These are phyloP conservation scores for Petunia hybrid DNA, from an alignment of 305 asterid species.

Conservation along the genomic window DNA sequence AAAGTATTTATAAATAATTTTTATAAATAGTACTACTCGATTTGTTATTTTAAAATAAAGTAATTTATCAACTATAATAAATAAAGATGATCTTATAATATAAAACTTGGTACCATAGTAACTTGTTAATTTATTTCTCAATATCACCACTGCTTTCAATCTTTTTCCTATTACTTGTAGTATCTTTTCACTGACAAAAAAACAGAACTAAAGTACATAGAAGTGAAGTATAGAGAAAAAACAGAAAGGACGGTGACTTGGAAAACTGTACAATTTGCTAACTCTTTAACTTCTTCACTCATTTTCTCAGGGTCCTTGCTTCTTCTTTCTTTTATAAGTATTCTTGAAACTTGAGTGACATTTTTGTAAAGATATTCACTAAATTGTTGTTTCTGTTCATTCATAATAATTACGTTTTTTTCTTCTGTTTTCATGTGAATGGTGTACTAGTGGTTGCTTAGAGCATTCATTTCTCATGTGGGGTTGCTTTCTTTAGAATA, in stretches of 20 bases:
- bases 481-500: background rate
- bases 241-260: background rate
- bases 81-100: too few species aligned
- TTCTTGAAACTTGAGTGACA: background rate
- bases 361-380: background rate
- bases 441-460: conserved; percentile 19
- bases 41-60: too few species aligned
- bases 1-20: too few species aligned
- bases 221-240: background rate
- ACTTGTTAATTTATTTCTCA: background rate
- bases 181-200: background rate
- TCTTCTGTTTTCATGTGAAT: background rate
- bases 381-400: background rate
- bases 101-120: too few species aligned
- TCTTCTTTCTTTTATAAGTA: background rate
- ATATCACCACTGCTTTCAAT: background rate
- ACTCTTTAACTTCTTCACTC: background rate
- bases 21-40: too few species aligned
- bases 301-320: background rate
- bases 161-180: background rate
- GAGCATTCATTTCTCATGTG: conserved; percentile 8
- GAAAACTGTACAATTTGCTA: background rate
- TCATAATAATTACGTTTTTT: background rate
- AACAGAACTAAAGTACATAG: background rate
- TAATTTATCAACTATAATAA: too few species aligned